Percentiles rank a stretch among this genome's conserved stretches.
These are phyloP conservation scores for Diaporthe citriasiana DNA, from an alignment of 2,329 filamentous ascomycete genomes.

Conservation along the genomic window DNA sequence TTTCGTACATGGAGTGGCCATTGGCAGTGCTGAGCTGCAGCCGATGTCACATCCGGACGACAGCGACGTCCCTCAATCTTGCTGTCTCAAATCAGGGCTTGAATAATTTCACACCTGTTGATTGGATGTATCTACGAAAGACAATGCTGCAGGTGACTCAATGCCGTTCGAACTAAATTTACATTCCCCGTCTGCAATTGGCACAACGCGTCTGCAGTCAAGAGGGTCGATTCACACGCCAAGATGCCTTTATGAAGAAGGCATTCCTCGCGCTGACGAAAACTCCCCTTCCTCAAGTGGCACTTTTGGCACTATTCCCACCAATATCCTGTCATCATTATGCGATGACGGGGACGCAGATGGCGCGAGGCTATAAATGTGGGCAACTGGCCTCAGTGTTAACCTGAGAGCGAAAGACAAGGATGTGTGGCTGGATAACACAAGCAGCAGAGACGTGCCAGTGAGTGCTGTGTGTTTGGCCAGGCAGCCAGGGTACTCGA, in stretches of 20 bases:
- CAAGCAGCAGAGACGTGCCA: neutral
- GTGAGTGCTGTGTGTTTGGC: neutral
- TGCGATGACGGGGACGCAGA: neutral
- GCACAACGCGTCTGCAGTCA: neutral
- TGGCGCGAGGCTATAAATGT: neutral
- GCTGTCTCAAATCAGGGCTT: neutral
- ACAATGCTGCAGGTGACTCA: neutral
- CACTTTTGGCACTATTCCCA: neutral
- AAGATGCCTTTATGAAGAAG: neutral
- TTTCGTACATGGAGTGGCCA: neutral
- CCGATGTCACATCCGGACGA: constrained; percentile 2
- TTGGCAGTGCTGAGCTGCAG: neutral
- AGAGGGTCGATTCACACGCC: neutral
- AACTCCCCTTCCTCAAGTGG: neutral
- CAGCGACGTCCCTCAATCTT: neutral
- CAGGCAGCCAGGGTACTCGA: neutral
- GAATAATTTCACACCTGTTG: neutral
- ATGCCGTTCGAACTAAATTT: too few species aligned
- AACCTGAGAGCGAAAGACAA: neutral
- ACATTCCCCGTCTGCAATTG: neutral
- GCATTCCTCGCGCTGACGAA: neutral
- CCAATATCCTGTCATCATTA: neutral
- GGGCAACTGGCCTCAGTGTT: neutral
- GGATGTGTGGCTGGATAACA: neutral
- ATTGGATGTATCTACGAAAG: neutral